Base-by-base conservation (phyloP, 2,329 filamentous ascomycete genomes). In the Tolypocladium pustulatum region DNA sequence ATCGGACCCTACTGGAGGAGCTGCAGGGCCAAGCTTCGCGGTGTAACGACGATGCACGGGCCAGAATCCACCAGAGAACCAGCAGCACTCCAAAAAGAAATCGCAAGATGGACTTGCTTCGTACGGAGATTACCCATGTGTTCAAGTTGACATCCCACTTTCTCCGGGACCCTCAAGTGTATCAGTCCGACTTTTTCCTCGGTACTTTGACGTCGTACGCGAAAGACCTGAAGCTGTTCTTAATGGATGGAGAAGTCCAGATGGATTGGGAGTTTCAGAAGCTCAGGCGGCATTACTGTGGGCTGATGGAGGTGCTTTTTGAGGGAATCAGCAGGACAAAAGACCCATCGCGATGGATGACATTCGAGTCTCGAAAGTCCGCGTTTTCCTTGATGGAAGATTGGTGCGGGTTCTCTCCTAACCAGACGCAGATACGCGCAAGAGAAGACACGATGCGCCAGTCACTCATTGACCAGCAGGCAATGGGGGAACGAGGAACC, bases 351-450 rank as follows among this genome's bases (percentile, higher is more conserved):
- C 83, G 91, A 37, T 99, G 94, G 93, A 94, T 99, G 84, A 92
- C 94, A 0, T 99, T 99, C 68, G 94, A 99, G 71, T 90, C 92
- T 15, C 82, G 95, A 46, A 96, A 97, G 70, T 97, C 94, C 6
- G 89, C 93, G 0, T 99, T 99, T 69, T 87, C 92, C 0, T 76
- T 99, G 54, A 97, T 99, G 92, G 94, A 99, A 73, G 93, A 97
- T 64, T 99, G 95, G 95, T 99, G 94, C 70, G 94, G 94, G 2
- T 97, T 95, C 71, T 96, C 92, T 9, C 91, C 92, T 0, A 96
- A 97, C 63, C 91, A 95, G 69, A 80, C 77, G 17, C 89, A 95
- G 63, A 89, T 96, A 46, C 84, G 87, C 6, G 86, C 87, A 59
- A 82, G 91, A 61, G 92, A 97, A 72, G 89, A 96, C 61, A 88